Evolutionary conservation across 2,329 filamentous ascomycete genomes (phyloP).

Genomic region (Chaetomium sp.): DNA sequence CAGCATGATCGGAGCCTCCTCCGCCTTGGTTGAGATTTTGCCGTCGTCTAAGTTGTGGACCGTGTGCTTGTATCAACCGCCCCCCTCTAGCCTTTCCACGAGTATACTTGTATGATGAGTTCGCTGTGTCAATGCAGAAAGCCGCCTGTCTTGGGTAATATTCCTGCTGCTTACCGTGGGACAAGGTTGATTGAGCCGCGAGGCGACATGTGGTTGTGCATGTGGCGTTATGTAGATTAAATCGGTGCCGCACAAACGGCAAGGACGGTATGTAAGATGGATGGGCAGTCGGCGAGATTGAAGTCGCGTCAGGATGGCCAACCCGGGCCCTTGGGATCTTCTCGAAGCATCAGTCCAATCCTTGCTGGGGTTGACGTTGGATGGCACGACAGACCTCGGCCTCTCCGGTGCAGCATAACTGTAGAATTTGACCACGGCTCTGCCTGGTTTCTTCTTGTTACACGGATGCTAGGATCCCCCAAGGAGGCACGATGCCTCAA

Average conservation of each 20-base stretch:
- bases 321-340: background rate
- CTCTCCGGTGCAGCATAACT: background rate
- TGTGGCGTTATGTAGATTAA: background rate
- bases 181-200: background rate
- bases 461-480: conserved; percentile 3
- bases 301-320: background rate
- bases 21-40: background rate
- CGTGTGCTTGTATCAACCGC: background rate
- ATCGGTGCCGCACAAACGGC: background rate
- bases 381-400: conserved; percentile 7
- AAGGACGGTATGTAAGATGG: background rate
- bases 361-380: background rate
- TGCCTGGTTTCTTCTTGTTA: background rate
- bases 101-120: background rate
- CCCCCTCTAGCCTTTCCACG: no score
- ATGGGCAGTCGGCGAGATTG: background rate
- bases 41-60: background rate
- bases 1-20: background rate
- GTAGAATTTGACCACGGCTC: background rate
- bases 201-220: background rate
- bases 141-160: background rate
- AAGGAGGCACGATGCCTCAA: background rate
- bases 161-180: background rate
- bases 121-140: background rate
- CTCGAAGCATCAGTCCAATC: background rate